Base-by-base conservation (phyloP, 495 filamentous ascomycete genomes). In the Penicillium cataractarum region DNA sequence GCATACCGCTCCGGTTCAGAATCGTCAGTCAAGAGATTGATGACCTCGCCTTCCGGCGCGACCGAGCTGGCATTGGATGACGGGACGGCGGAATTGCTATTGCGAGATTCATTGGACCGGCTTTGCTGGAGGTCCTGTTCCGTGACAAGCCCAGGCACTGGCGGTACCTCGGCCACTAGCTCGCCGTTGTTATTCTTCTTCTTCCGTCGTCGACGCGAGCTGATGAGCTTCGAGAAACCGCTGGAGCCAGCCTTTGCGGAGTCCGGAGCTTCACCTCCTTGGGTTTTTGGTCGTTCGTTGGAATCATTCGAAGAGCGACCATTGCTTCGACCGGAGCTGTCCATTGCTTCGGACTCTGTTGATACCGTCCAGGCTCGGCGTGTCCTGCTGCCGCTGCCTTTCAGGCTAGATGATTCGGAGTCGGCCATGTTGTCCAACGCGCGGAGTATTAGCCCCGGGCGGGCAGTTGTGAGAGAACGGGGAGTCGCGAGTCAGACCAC, bases 1-100 rank as follows among this genome's bases (percentile, higher is more conserved):
- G 84, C 87, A 84, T 82, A 92, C 90, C 78, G 77, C 63, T 90
- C 90, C 21, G 79, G 75, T 49, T 92, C 90, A 8, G 87, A 89
- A 70, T 91, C 90, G 67, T 90, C 84, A 15, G 87, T 90, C 62
- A 90, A 69, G 21, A 90, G 74, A 65, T 86, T 88, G 66, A 83
- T 83, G 33, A 70, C 67, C 40, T 80, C 75, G 29, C 63, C 58
- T 31, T 73, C 71, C 12, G 60, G 67, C 44, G 53, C 44, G 33
- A 22, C 53, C 42, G 58, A 66, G 44, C 59, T 71, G 24, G 75
- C 71, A 21, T 74, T 64, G 2, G 77, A 78, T 6, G 74, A 75
- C 7, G 64, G 64, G n/a, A 60, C 50, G 37, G 35, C 62, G n/a
- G 71, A 71, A 55, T 37, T 61, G 17, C 69, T 63, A 33, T 65